Evolutionary conservation across 2,329 filamentous ascomycete genomes (phyloP), one percentile per base, ranked within the genome.

Genomic region (Colletotrichum shisoi): DNA sequence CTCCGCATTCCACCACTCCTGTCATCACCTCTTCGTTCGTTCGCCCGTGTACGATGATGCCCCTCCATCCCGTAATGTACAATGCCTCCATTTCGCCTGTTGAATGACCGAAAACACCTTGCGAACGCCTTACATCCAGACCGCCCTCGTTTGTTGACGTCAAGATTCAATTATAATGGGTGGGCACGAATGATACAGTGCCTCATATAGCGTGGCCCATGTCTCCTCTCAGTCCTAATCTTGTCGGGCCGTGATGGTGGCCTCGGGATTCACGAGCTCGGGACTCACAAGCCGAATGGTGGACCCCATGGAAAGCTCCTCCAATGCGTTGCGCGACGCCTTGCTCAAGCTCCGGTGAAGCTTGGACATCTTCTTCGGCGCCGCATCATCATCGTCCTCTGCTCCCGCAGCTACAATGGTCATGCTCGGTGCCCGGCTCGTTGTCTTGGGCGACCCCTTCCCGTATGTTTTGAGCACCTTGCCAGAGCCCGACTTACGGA

Each of bases 401-500:
- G 51, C 40, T 13, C 51, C 57, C 8, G 69, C 69, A 15, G 69
- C 67, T 13, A 70, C 60, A 27, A 70, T 69, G 4, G 67, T 70
- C 63, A 67, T 62, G 63, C 63, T 69, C 12, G 68, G 58, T 6
- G 57, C 58, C 34, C 66, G 65, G 31, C 60, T 63, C 13, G 63
- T 59, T 9, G 65, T 42, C 24, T 69, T 68, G 13, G 66, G 66
- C 37, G 66, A 68, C 2, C 42, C 44, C 51, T 68, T 68, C 5
- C 66, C 66, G 57, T 68, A 68, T 37, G 69, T 69, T 63, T 70
- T 70, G 42, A 70, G 61, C 56, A 68, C 60, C 42, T 69, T 66
- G 8, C 69, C 69, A 24, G 53, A 67, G 67, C 69, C 64, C 51
- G 67, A 69, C 60, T 61, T 68, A 42, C 67, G 69, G 45, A 70